Conservation (phyloP, 352 stramenopile species). For the Stephanocyclus meneghinianus region DNA sequence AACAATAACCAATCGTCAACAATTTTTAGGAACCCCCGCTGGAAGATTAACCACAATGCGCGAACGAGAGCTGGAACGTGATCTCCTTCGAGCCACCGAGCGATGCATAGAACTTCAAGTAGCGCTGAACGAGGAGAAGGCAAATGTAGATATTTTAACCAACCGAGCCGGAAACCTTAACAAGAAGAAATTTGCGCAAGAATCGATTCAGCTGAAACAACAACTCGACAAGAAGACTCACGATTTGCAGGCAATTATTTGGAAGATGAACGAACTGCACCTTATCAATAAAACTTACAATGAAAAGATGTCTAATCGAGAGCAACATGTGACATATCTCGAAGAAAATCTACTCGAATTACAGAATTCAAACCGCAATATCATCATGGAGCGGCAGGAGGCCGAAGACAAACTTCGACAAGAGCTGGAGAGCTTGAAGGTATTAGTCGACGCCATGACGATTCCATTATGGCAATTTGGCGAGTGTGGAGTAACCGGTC, state of each 20-base stretch:
- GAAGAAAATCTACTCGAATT: conserved; percentile 71
- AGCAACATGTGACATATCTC: conserved; percentile 74
- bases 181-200: conserved; percentile 69
- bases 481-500: conserved; percentile 46
- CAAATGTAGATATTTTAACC: conserved; percentile 73
- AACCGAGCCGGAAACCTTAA: conserved; percentile 56
- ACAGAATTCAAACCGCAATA: conserved; percentile 60
- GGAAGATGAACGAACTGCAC: conserved; percentile 83
- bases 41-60: conserved; percentile 56
- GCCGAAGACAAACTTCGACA: conserved; percentile 59
- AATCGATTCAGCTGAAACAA: conserved; percentile 65
- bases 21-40: conserved; percentile 59
- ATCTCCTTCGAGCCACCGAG: conserved; percentile 68
- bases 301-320: conserved; percentile 72
- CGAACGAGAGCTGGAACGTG: conserved; percentile 66
- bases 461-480: conserved; percentile 74
- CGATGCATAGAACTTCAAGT: conserved; percentile 75
- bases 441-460: conserved; percentile 64
- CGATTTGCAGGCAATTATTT: conserved; percentile 76
- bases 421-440: conserved; percentile 63
- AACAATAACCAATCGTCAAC: conserved; percentile 46
- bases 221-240: conserved; percentile 74
- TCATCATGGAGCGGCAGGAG: conserved; percentile 59
- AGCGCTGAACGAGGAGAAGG: conserved; percentile 72
- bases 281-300: conserved; percentile 79